Evolutionary conservation across 345 rosid genomes (phyloP).

Genomic region (Cardamine chenopodiifolia): DNA sequence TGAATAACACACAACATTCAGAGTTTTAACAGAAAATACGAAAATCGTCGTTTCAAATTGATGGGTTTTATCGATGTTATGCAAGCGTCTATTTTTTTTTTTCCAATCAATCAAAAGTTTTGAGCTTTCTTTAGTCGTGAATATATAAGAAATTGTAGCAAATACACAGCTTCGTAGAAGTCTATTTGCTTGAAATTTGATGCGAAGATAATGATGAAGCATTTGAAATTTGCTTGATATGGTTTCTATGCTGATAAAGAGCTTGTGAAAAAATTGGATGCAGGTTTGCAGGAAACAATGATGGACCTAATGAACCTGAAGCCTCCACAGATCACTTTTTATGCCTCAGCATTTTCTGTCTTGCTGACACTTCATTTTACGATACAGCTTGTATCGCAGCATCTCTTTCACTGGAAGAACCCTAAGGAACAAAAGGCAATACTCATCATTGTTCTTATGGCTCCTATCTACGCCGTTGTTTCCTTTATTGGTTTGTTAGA

Average conservation of each 20-base stretch:
- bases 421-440: constrained; percentile 97
- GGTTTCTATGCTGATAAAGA: constrained; percentile 6
- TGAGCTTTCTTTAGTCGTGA: background rate
- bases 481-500: constrained; percentile 83
- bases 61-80: constrained; percentile 21
- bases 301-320: constrained; percentile 62
- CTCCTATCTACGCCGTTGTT: constrained; percentile 75
- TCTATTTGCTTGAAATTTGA: too few relatives aligned
- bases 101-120: constrained; percentile 11
- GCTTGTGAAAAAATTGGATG: background rate
- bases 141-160: background rate
- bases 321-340: constrained; percentile 63
- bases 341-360: constrained; percentile 65
- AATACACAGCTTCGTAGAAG: background rate
- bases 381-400: constrained; percentile 77
- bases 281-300: constrained; percentile 37
- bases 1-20: too few relatives aligned
- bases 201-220: too few relatives aligned
- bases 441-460: constrained; percentile 84
- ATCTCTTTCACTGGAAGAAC: constrained; percentile 88
- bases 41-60: background rate
- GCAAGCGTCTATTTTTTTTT: background rate
- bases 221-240: too few relatives aligned
- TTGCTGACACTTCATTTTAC: constrained; percentile 75
- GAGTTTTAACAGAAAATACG: too few relatives aligned